These are phyloP conservation scores for Hemileia vastatrix DNA, from an alignment of 1,284 basidiomycete species.

Conservation along the genomic window DNA sequence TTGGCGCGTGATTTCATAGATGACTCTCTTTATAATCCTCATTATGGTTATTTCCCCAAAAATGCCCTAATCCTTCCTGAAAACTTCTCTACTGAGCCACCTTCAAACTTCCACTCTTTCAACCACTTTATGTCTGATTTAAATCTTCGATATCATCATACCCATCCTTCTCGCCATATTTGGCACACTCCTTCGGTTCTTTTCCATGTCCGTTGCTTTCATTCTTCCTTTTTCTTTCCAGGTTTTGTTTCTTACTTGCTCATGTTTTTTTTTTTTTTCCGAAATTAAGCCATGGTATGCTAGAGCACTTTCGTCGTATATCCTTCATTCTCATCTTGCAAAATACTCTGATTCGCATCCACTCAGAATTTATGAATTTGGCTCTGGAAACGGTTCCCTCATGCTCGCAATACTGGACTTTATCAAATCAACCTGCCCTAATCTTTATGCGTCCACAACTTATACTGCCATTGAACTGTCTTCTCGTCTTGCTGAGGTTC, in stretches of 20 bases:
- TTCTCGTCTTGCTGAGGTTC: slow-evolving; percentile 61
- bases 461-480: slow-evolving; percentile 94
- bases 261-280: too few species aligned
- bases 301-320: too few species aligned
- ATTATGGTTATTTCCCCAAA: slow-evolving; percentile 94
- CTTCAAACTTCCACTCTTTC: background rate
- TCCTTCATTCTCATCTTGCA: too few species aligned
- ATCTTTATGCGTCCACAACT: slow-evolving; percentile 77
- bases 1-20: slow-evolving; percentile 93
- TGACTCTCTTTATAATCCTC: slow-evolving; percentile 89
- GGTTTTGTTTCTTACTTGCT: too few species aligned
- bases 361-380: slow-evolving; percentile 91
- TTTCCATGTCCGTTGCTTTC: slow-evolving; percentile 79
- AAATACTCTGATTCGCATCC: too few species aligned
- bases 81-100: background rate
- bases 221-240: too few species aligned
- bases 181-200: slow-evolving; percentile 99
- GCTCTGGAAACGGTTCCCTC: slow-evolving; percentile 90
- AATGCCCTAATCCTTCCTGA: slow-evolving; percentile 83
- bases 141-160: too few species aligned
- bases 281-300: slow-evolving; percentile 98
- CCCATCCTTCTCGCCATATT: slow-evolving; percentile 67
- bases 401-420: slow-evolving; percentile 77
- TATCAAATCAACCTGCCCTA: slow-evolving; percentile 66
- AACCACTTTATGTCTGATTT: background rate